A percentile compares a stretch with the other conserved stretches of the same genome.
Evolutionary conservation across 345 rosid genomes (phyloP).

Genomic region (Cochlearia excelsa): DNA sequence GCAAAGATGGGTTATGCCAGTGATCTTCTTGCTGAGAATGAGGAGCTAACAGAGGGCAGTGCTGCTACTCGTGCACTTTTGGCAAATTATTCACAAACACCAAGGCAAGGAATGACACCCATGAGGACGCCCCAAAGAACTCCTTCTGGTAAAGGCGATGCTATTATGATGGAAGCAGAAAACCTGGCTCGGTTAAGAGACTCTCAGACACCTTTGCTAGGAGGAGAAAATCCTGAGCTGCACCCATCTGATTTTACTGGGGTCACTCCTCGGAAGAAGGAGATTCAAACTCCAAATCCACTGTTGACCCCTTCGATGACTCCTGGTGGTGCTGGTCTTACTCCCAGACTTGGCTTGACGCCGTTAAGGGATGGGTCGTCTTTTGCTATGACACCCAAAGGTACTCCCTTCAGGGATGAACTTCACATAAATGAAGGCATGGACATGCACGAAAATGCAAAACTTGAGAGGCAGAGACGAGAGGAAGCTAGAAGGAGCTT

Average conservation of each 20-base stretch:
- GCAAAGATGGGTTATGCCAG: slow-evolving; percentile 99
- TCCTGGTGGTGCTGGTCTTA: slow-evolving; percentile 72
- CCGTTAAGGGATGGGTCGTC: slow-evolving; percentile 86
- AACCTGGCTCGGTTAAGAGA: slow-evolving; percentile 93
- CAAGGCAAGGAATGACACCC: slow-evolving; percentile 84
- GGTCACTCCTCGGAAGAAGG: slow-evolving; percentile 87
- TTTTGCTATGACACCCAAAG: slow-evolving; percentile 81
- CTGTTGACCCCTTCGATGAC: slow-evolving; percentile 90
- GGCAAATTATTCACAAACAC: slow-evolving; percentile 86
- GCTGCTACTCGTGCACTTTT: slow-evolving; percentile 95
- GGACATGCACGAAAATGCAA: slow-evolving; percentile 72
- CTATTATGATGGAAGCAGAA: slow-evolving; percentile 99
- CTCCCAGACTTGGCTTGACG: slow-evolving; percentile 92
- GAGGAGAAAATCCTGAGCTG: slow-evolving; percentile 97
- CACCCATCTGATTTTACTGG: slow-evolving; percentile 99
- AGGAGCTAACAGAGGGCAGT: slow-evolving; percentile 86
- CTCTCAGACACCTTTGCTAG: slow-evolving; percentile 94
- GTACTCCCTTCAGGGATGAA: slow-evolving; percentile 95
- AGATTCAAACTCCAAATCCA: slow-evolving; percentile 89
- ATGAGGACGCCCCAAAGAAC: slow-evolving; percentile 93
- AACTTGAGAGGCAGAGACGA: slow-evolving; percentile 72
- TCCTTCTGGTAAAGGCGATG: slow-evolving; percentile 95
- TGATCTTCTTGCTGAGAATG: slow-evolving; percentile 76
- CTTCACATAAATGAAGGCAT: slow-evolving; percentile 91
- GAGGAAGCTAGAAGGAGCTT: slow-evolving; percentile 77